Base-by-base conservation (phyloP, 1,139 yeast genomes). In the Blastobotrys ciferrii region DNA sequence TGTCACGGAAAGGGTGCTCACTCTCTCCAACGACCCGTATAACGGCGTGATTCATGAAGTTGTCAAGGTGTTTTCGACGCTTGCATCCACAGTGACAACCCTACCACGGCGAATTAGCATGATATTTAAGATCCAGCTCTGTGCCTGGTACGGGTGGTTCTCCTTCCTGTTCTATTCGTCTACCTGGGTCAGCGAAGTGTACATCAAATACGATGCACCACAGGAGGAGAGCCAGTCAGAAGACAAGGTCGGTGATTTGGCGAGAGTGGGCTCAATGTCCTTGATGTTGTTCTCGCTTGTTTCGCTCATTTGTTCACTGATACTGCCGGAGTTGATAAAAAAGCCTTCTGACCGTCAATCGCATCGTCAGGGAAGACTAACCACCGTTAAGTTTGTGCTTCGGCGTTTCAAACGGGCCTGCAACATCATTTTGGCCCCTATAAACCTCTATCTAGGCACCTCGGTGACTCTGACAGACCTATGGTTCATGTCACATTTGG, bases 181-280 rank as follows among this genome's bases (percentile, higher is more conserved):
- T 0, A 65, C 73, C 1, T 70, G 72, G 69, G 72, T 70, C 1
- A 68, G 70, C 6, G 74, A 70, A 49, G 67, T 71, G 2, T 70
- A 68, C 60, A 56, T 56, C 20, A 57, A 58, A 17, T 52, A 59
- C 43, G 52, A 50, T 12, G 50, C 51, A 15, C 32, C 32, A 31
- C 14, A 13, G 12, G n/a, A n/a, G 31, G 28, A 13, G 13, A 12
- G 20, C 33, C 41, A 15, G 48, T 18, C 28, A 19, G 25, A 11
- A 3, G 66, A 62, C 37, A 40, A 48, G 2, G 64, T 69, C 1
- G 71, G 69, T n/a, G 65, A 63, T 15, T 55, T 66, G 52, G 71
- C 71, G 6, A 53, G 72, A n/a, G 67, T 67, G 1, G 74, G 74
- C 4, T 66, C 73, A 3, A 56, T 59, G 42, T 69, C 73, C 1